Conservation (phyloP, 129 eudicot genomes). For the Smallanthus sonchifolius region DNA sequence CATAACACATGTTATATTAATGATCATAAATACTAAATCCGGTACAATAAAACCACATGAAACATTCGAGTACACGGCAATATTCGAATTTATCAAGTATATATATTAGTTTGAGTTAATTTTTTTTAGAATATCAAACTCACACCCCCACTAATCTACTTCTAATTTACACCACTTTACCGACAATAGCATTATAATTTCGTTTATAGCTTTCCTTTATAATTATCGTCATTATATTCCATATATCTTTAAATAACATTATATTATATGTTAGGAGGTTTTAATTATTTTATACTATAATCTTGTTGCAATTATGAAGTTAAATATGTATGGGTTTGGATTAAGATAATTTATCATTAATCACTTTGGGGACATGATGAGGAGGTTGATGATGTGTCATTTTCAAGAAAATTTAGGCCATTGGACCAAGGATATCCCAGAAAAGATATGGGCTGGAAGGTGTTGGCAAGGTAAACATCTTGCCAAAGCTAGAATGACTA, state of each 20-base stretch:
- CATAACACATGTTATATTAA: neutral
- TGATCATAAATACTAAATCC: neutral
- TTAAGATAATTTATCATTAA: neutral
- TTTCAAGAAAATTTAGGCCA: conserved; percentile 15
- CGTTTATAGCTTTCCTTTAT: too few species aligned
- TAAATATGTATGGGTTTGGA: too few species aligned
- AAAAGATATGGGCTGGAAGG: neutral
- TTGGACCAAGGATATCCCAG: conserved; percentile 10
- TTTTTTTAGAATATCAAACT: too few species aligned
- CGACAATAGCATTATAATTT: too few species aligned
- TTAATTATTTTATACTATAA: neutral
- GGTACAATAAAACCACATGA: neutral
- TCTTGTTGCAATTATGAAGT: neutral
- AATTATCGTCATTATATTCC: too few species aligned
- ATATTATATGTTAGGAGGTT: too few species aligned
- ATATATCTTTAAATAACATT: too few species aligned
- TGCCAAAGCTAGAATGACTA: neutral
- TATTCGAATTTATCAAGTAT: neutral
- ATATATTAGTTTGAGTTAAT: too few species aligned
- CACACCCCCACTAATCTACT: too few species aligned
- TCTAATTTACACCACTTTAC: too few species aligned
- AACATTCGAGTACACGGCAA: neutral
- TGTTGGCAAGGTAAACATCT: neutral
- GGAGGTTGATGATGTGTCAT: conserved; percentile 15
- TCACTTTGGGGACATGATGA: neutral